Conservation (phyloP, 352 stramenopile genomes). For the Globisporangium echinulatum region DNA sequence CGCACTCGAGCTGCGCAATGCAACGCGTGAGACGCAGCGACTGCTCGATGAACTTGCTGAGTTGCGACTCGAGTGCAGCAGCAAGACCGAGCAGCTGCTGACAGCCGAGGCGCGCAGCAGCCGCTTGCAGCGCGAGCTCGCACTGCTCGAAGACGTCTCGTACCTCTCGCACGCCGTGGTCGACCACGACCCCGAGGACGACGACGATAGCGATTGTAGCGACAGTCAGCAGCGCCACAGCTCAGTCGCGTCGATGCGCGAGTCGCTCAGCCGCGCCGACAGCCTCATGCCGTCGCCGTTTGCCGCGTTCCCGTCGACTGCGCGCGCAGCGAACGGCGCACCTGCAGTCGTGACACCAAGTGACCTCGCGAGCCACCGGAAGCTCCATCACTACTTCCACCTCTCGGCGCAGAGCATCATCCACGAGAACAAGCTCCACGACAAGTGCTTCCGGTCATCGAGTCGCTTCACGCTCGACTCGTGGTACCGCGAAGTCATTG, state of each 20-base stretch:
- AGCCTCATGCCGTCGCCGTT: conserved; percentile 19
- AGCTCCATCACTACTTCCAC: conserved; percentile 86
- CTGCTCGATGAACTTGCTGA: conserved; percentile 35
- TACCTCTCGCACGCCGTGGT: conserved; percentile 67
- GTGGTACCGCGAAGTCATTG: conserved; percentile 78
- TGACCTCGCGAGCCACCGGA: conserved; percentile 71
- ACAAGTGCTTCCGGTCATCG: conserved; percentile 73
- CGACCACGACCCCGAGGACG: conserved; percentile 58
- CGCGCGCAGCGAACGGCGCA: conserved; percentile 22
- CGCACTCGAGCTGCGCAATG: conserved; percentile 13
- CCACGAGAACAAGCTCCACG: conserved; percentile 77
- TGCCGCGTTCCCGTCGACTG: conserved; percentile 28
- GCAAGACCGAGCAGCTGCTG: conserved; percentile 49
- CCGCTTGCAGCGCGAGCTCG: conserved; percentile 63
- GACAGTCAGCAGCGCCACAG: background rate
- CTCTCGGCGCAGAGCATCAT: conserved; percentile 83
- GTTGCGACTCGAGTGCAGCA: conserved; percentile 33
- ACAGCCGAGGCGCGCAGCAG: conserved; percentile 59
- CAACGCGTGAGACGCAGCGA: conserved; percentile 31
- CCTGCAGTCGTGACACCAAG: conserved; percentile 37
- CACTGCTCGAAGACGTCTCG: conserved; percentile 70
- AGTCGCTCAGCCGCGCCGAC: background rate
- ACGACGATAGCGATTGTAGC: conserved; percentile 26
- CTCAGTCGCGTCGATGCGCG: background rate
- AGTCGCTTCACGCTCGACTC: conserved; percentile 78